These are phyloP conservation scores for Lomentospora prolificans DNA, from an alignment of 2,329 filamentous ascomycete species.

Conservation along the genomic window DNA sequence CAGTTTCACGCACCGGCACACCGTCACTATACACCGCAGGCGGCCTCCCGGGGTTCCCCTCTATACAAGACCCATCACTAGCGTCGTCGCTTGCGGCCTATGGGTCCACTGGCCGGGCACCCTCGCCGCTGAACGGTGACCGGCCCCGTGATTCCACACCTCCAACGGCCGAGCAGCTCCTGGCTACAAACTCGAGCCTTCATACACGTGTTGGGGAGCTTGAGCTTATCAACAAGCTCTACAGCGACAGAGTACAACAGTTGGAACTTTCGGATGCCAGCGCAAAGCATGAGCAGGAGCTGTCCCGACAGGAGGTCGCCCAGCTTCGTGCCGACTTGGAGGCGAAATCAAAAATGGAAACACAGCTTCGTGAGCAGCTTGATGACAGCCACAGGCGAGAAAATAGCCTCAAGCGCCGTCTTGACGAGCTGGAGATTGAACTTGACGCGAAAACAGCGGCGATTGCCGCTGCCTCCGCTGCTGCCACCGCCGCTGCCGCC, in stretches of 20 bases:
- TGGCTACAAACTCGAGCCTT: constrained; percentile 73
- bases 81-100: constrained; percentile 39
- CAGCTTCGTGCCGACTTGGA: constrained; percentile 49
- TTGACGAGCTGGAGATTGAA: constrained; percentile 68
- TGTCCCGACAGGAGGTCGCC: constrained; percentile 44
- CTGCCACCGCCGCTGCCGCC: constrained; percentile 2
- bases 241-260: constrained; percentile 66
- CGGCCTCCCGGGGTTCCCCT: constrained; percentile 64
- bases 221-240: constrained; percentile 85
- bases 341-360: constrained; percentile 27
- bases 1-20: constrained; percentile 69
- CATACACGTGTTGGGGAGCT: constrained; percentile 93
- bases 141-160: constrained; percentile 56
- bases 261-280: constrained; percentile 67
- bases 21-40: constrained; percentile 66
- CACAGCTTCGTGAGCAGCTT: constrained; percentile 49
- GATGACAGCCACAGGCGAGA: constrained; percentile 72
- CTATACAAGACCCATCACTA: constrained; percentile 63
- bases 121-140: constrained; percentile 44
- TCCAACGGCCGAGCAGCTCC: constrained; percentile 70
- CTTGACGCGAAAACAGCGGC: constrained; percentile 23
- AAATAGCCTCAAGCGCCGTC: constrained; percentile 68
- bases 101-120: constrained; percentile 41
- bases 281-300: constrained; percentile 50
- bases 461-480: background rate